A percentile compares a stretch with the other conserved stretches of the same genome.
Evolutionary conservation across 148 eudicot species (phyloP).

Genomic region (Rhododendron williamsianum): DNA sequence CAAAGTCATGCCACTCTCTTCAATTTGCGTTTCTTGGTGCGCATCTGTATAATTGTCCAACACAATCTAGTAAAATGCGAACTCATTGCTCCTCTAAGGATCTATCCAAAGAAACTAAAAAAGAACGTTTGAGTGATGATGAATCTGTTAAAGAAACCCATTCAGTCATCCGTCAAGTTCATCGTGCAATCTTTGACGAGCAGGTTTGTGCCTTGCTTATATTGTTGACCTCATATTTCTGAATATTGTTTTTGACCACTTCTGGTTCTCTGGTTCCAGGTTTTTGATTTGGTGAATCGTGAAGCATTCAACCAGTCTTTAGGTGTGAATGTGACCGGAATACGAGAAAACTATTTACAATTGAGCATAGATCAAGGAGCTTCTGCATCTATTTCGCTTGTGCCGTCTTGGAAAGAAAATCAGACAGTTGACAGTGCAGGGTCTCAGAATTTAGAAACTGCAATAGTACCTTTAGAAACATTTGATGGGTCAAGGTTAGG

Average conservation of each 20-base stretch:
- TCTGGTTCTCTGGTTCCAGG: slow-evolving; percentile 39
- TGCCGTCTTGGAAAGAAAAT: slow-evolving; percentile 42
- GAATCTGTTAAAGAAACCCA: slow-evolving; percentile 60
- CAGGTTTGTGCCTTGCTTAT: slow-evolving; percentile 41
- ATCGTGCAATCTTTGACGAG: slow-evolving; percentile 76
- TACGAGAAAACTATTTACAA: slow-evolving; percentile 71
- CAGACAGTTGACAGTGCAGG: slow-evolving; percentile 29
- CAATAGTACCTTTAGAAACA: slow-evolving; percentile 31
- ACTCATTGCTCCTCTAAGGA: slow-evolving; percentile 24
- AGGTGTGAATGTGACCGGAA: slow-evolving; percentile 72
- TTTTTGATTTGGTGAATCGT: slow-evolving; percentile 75
- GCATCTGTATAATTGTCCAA: slow-evolving; percentile 16
- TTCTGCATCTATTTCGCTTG: slow-evolving; percentile 69
- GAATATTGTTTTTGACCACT: slow-evolving; percentile 5
- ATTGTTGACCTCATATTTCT: background rate
- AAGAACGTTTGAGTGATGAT: slow-evolving; percentile 56
- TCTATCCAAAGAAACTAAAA: slow-evolving; percentile 35
- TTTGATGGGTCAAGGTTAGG: slow-evolving; percentile 33
- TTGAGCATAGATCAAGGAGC: slow-evolving; percentile 70
- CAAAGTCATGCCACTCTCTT: slow-evolving; percentile 59
- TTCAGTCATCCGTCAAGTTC: slow-evolving; percentile 63
- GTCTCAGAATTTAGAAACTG: slow-evolving; percentile 29
- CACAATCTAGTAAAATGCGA: slow-evolving; percentile 21
- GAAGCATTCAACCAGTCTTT: slow-evolving; percentile 69
- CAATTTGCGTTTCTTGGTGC: slow-evolving; percentile 61